phyloP scores from a whole-genome alignment of 495 filamentous ascomycete species.

The Astrothelium subdiscretum region DNA sequence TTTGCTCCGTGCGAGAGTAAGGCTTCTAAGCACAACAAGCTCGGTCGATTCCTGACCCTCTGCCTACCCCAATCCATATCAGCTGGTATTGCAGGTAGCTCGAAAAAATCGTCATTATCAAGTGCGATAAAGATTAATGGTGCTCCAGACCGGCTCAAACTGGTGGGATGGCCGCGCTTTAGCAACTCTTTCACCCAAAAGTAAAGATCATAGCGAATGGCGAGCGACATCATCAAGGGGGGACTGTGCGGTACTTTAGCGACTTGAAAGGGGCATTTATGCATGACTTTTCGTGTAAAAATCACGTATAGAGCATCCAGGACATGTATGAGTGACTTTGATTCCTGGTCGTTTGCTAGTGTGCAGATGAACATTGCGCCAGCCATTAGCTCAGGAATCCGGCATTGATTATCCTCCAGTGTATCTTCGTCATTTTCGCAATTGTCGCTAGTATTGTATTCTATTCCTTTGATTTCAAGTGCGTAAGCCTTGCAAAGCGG shows the following conservation, averaged over 20 bases:
- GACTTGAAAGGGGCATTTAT: neutral
- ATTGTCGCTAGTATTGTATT: neutral
- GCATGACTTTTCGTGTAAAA: neutral
- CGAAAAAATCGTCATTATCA: neutral
- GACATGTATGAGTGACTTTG: neutral
- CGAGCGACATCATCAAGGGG: neutral
- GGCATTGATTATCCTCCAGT: neutral
- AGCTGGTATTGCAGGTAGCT: neutral
- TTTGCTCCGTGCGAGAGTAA: neutral
- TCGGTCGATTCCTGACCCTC: neutral
- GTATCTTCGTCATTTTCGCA: neutral
- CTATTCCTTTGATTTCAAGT: neutral
- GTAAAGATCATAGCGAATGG: neutral
- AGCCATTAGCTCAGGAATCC: neutral
- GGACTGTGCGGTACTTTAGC: neutral
- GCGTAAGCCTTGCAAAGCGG: neutral
- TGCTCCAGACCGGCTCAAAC: neutral
- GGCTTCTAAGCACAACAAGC: neutral
- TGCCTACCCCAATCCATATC: neutral
- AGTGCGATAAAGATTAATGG: neutral
- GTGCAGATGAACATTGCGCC: neutral
- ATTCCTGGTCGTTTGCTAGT: neutral
- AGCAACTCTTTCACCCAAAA: conserved; percentile 1
- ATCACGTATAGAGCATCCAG: neutral
- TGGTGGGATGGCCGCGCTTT: neutral